These are phyloP conservation scores for Serendipita sp. DNA, from an alignment of 768 basidiomycete species.

Conservation along the genomic window DNA sequence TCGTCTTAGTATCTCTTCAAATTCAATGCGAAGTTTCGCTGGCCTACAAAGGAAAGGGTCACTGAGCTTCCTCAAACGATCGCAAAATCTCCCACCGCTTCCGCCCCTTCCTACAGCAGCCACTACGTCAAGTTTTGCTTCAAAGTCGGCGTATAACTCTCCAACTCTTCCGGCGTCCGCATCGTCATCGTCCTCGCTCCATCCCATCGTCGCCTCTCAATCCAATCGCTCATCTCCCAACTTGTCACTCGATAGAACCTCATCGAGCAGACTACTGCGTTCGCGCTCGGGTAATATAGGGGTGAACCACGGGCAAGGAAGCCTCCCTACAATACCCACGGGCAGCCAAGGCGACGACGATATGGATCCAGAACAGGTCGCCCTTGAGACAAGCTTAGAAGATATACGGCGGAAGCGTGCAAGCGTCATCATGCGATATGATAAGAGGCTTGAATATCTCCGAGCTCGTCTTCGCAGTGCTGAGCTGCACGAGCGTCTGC, in stretches of 20 bases:
- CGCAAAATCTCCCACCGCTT: background rate
- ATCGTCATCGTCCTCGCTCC: background rate
- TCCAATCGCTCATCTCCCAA: slow-evolving; percentile 2
- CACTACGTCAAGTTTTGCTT: background rate
- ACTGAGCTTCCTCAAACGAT: background rate
- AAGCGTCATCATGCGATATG: slow-evolving; percentile 58
- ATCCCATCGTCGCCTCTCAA: background rate
- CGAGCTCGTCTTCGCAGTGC: slow-evolving; percentile 71
- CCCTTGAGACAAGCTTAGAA: slow-evolving; percentile 11
- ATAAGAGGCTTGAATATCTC: slow-evolving; percentile 60
- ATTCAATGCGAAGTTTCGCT: background rate
- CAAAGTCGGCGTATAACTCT: background rate
- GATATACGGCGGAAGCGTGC: slow-evolving; percentile 54
- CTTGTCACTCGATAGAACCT: background rate
- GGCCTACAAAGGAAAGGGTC: background rate
- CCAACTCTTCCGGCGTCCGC: background rate
- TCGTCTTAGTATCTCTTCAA: background rate
- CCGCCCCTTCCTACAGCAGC: background rate
- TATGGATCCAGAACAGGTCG: background rate
- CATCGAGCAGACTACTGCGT: background rate
- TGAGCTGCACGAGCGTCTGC: slow-evolving; percentile 64
- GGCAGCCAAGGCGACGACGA: background rate
- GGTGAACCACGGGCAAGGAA: background rate
- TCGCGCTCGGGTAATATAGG: background rate
- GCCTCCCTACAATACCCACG: background rate